A percentile compares a stretch with the other conserved stretches of the same genome.
Conservation (phyloP, 2,329 filamentous ascomycete genomes). For the Fusarium pseudoanthophilum region DNA sequence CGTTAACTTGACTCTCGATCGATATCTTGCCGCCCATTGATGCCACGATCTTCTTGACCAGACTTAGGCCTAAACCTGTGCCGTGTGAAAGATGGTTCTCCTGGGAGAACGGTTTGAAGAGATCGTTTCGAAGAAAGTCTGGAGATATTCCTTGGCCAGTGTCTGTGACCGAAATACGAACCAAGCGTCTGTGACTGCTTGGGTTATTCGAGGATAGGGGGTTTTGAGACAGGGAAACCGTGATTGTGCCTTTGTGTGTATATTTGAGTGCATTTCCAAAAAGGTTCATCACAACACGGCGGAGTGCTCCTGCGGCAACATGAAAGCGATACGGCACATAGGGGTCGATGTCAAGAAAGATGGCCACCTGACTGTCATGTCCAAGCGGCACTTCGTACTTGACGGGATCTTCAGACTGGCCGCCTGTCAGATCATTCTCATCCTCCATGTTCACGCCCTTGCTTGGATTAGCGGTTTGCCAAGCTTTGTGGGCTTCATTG, state of each 20-base stretch:
- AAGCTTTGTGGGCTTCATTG: constrained; percentile 25
- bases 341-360: constrained; percentile 54
- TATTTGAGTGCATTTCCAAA: constrained; percentile 73
- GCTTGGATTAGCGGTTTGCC: constrained; percentile 15
- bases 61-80: constrained; percentile 71
- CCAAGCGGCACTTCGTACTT: constrained; percentile 20
- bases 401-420: not conserved
- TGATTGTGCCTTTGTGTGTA: constrained; percentile 54
- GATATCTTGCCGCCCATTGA: constrained; percentile 68
- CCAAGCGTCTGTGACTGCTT: constrained; percentile 5
- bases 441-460: not conserved
- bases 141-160: constrained; percentile 73
- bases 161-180: constrained; percentile 64
- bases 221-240: constrained; percentile 43
- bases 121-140: constrained; percentile 69
- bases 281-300: constrained; percentile 70
- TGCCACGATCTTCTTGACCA: constrained; percentile 70
- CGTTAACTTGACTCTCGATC: constrained; percentile 58
- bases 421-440: not conserved
- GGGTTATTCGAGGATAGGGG: not conserved
- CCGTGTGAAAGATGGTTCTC: constrained; percentile 70
- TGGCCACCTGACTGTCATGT: constrained; percentile 34
- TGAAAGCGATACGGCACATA: constrained; percentile 62
- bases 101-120: constrained; percentile 73
- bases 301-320: constrained; percentile 62